Evolutionary conservation across 2,329 filamentous ascomycete species (phyloP), one percentile per base, ranked within the genome.

Genomic region (Arthrobotrys sphaeroides): DNA sequence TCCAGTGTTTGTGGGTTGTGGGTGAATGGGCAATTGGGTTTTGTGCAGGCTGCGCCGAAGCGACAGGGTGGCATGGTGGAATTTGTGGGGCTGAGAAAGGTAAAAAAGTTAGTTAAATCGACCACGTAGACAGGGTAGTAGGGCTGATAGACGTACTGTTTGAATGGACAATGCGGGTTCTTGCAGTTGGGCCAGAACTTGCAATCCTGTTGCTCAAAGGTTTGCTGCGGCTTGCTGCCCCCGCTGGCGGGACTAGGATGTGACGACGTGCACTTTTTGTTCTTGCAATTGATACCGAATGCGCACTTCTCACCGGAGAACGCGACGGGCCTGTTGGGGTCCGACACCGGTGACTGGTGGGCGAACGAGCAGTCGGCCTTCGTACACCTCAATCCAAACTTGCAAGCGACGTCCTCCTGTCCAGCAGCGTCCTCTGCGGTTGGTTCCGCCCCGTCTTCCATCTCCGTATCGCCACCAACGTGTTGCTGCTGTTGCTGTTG

Each of bases 251-350:
- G 95, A 5, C 94, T 97, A 1, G 95, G 95, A 82, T 99, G 95
- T 73, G 93, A 91, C 28, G 88, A 94, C 6, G 91, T 91, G 81
- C 95, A 99, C 84, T 98, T 98, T 80, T 89, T 87, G 85, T 98
- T 99, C 84, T 95, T 96, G 88, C 95, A 99, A 6, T 93, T 93
- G 1, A 89, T 93, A 18, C 93, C 94, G 80, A 91, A 98, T 16
- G 87, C 87, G 84, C 95, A 99, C 16, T 78, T 78, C 55, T 87
- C 86, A 80, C 96, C 93, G 72, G 86, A 88, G 82, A 98, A 95
- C 70, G 98, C 86, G 0, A 89, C 87, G 1, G 87, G 70, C 31
- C 77, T 88, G 26, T 91, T 91, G 1, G 90, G 90, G 2, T 92
- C 91, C 31, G 94, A 94, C 1, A 91, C 93, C 1, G 95, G 93